A percentile compares a stretch with the other conserved stretches of the same genome.
Evolutionary conservation across 2,329 filamentous ascomycete species (phyloP).

Genomic region (Volutella citrinella): DNA sequence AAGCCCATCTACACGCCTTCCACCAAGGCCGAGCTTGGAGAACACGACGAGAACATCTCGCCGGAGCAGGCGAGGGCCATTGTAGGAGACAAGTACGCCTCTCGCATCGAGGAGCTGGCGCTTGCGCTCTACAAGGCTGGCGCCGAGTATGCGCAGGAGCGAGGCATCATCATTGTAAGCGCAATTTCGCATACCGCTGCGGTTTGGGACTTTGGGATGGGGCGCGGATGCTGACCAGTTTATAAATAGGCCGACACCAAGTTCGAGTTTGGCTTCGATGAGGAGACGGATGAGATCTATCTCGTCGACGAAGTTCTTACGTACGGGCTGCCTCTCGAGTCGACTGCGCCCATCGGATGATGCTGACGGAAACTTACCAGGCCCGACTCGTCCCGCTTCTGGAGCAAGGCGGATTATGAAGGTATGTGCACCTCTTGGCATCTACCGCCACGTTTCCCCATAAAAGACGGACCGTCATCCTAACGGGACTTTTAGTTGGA

Average conservation of each 20-base stretch:
- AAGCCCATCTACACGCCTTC: constrained; percentile 66
- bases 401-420: constrained; percentile 4
- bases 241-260: constrained; percentile 15
- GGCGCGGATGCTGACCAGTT: no score
- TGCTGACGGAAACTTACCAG: background rate
- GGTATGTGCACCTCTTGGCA: no score
- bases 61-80: constrained; percentile 22
- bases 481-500: background rate
- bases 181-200: no score
- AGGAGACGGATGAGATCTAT: constrained; percentile 4
- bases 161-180: constrained; percentile 36
- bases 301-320: constrained; percentile 5
- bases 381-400: constrained; percentile 7
- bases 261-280: constrained; percentile 5
- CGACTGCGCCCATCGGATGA: no score
- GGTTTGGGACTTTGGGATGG: no score
- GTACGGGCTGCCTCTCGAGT: no score
- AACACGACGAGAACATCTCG: constrained; percentile 5
- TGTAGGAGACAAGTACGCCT: constrained; percentile 31
- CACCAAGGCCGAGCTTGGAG: constrained; percentile 41
- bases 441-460: no score
- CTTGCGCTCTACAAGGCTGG: constrained; percentile 37
- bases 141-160: constrained; percentile 51
- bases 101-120: constrained; percentile 29
- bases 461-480: no score